Conservation (phyloP, 164 flowering plant species). For the Chimonanthus praecox region DNA sequence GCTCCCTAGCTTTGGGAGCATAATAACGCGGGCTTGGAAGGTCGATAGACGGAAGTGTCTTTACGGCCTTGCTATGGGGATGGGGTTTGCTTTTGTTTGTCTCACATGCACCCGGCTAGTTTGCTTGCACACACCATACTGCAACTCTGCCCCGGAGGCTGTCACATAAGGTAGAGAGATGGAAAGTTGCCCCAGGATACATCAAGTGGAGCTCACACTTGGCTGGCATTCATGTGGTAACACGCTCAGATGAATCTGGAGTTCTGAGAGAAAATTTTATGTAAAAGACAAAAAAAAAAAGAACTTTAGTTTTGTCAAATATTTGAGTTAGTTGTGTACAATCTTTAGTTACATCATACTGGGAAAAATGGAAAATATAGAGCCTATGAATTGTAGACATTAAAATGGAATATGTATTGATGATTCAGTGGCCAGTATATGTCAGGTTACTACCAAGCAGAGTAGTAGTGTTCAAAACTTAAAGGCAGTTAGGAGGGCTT, state of each 20-base stretch:
- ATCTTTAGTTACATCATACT: too few relatives aligned
- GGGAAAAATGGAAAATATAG: too few relatives aligned
- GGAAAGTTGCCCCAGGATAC: neutral
- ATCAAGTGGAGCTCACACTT: neutral
- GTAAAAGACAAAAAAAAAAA: neutral
- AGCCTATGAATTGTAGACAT: too few relatives aligned
- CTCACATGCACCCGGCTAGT: slow-evolving; percentile 69
- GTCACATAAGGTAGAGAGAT: slow-evolving; percentile 39
- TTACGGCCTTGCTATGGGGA: slow-evolving; percentile 54
- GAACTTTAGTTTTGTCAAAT: neutral
- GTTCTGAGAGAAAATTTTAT: neutral
- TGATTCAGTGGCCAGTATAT: too few relatives aligned
- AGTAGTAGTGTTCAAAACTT: too few relatives aligned
- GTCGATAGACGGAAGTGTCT: slow-evolving; percentile 50
- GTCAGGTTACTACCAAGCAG: too few relatives aligned
- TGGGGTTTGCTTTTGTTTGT: slow-evolving; percentile 58
- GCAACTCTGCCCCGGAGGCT: slow-evolving; percentile 96
- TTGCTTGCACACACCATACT: slow-evolving; percentile 88
- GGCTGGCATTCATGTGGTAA: neutral
- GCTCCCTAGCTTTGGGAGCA: slow-evolving; percentile 58
- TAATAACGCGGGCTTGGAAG: slow-evolving; percentile 46
- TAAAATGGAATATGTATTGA: too few relatives aligned
- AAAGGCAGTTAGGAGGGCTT: too few relatives aligned
- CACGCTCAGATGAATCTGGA: neutral
- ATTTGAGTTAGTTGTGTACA: too few relatives aligned